phyloP scores from a whole-genome alignment of 352 stramenopile genomes.

The Phytophthora foliorum region DNA sequence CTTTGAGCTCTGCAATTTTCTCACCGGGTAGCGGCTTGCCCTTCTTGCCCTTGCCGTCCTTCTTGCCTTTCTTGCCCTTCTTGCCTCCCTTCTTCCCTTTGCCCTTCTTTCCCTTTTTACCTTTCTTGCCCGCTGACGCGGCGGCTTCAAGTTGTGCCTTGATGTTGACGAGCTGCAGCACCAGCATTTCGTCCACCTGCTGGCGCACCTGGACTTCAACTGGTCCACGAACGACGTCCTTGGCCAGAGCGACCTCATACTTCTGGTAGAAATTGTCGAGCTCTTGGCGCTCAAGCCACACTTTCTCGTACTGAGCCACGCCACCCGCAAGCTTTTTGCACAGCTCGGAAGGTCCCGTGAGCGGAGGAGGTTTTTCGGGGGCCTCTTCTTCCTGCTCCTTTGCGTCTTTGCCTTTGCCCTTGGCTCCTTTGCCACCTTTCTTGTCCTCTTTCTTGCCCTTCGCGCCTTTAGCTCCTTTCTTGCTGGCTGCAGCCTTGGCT shows the following conservation, averaged over 20 bases:
- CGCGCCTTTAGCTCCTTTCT: constrained; percentile 54
- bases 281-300: constrained; percentile 92
- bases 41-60: constrained; percentile 69
- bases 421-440: constrained; percentile 63
- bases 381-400: constrained; percentile 67
- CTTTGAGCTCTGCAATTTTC: constrained; percentile 93
- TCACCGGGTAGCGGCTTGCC: constrained; percentile 89
- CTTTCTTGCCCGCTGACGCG: constrained; percentile 73
- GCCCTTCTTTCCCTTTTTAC: constrained; percentile 79
- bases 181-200: constrained; percentile 95
- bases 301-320: constrained; percentile 80
- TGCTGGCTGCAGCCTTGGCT: constrained; percentile 48
- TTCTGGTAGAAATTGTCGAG: constrained; percentile 94
- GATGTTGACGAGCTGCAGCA: constrained; percentile 96
- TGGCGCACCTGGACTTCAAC: constrained; percentile 90
- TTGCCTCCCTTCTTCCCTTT: constrained; percentile 67
- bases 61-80: constrained; percentile 61
- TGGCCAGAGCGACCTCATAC: constrained; percentile 93
- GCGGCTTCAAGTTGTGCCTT: constrained; percentile 89
- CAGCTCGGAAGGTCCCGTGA: constrained; percentile 91
- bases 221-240: constrained; percentile 89
- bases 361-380: constrained; percentile 83
- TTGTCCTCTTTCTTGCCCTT: constrained; percentile 66
- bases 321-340: constrained; percentile 73
- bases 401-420: constrained; percentile 69